A percentile compares a stretch with the other conserved stretches of the same genome.
phyloP scores from a whole-genome alignment of 306 rosid species.

The Pyrus bretschneideri region DNA sequence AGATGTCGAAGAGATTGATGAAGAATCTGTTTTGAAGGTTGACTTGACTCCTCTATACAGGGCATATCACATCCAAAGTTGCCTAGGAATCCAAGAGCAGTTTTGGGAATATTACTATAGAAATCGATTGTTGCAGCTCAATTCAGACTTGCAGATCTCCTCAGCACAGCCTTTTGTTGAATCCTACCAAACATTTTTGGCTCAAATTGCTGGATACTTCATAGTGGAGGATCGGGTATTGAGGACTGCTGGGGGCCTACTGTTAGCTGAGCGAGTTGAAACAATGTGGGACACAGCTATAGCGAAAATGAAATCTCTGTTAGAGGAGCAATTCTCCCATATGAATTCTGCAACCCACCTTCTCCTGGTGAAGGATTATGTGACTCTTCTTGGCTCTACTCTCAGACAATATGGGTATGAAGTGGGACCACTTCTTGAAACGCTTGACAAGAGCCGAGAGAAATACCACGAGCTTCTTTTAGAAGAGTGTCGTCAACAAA shows the following conservation, averaged over 20 bases:
- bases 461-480: slow-evolving; percentile 75
- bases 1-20: slow-evolving; percentile 66
- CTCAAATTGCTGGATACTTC: slow-evolving; percentile 88
- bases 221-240: slow-evolving; percentile 86
- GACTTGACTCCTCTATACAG: slow-evolving; percentile 89
- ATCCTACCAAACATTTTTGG: slow-evolving; percentile 65
- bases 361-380: slow-evolving; percentile 90
- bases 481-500: slow-evolving; percentile 55
- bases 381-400: slow-evolving; percentile 69
- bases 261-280: slow-evolving; percentile 63
- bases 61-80: slow-evolving; percentile 81
- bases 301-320: slow-evolving; percentile 51
- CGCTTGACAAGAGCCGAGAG: slow-evolving; percentile 47
- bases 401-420: slow-evolving; percentile 82
- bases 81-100: slow-evolving; percentile 71
- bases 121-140: slow-evolving; percentile 82
- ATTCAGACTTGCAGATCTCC: slow-evolving; percentile 77
- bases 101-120: slow-evolving; percentile 76
- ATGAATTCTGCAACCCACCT: slow-evolving; percentile 73
- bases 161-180: slow-evolving; percentile 74
- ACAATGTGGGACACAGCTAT: slow-evolving; percentile 84
- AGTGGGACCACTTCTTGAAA: slow-evolving; percentile 60
- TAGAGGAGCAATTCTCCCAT: slow-evolving; percentile 63
- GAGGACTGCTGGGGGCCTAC: slow-evolving; percentile 67
- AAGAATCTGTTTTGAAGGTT: slow-evolving; percentile 61